Base-by-base conservation (phyloP, 257 asterid species). In the Ehretia macrophylla region DNA sequence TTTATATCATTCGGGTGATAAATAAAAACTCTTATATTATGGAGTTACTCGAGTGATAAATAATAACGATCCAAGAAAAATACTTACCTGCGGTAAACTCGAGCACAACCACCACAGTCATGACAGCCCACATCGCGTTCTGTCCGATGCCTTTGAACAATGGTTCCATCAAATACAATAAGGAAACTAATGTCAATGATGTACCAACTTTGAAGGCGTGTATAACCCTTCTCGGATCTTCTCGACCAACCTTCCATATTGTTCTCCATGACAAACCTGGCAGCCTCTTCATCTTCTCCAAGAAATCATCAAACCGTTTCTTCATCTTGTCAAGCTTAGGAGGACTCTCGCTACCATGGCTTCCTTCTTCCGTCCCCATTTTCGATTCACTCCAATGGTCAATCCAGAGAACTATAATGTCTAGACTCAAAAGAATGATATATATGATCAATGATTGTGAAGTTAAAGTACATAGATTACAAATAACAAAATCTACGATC, bases 31-130 rank as follows among this genome's bases (percentile, higher is more conserved):
- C n/a, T n/a, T n/a, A n/a, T n/a, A n/a, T n/a, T n/a, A n/a, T n/a
- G n/a, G n/a, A n/a, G n/a, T n/a, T n/a, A n/a, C n/a, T n/a, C n/a
- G n/a, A n/a, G n/a, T n/a, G n/a, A n/a, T n/a, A n/a, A n/a, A n/a
- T n/a, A n/a, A n/a, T n/a, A n/a, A n/a, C n/a, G n/a, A n/a, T n/a
- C n/a, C 5, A 10, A 42, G 4, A 22, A 38, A 10, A 5, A 12
- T 4, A 44, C 78, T 48, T 21, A 87, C 99, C 97, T 16, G 95
- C 88, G 18, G 97, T 84, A 77, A 92, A 92, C 70, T 92, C 97
- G 6, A 92, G 83, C 53, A 92, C 99, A 46, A 92, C 93, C 0
- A 88, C 99, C 0, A 92, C 99, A 17, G 99, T 92, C 93, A 92
- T 88, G 72, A 92, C 95, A 20, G 94, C 99, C 99, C 99, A 92